Evolutionary conservation across 768 basidiomycete species (phyloP), one percentile per base, ranked within the genome.

Genomic region (Trametes cubensis): DNA sequence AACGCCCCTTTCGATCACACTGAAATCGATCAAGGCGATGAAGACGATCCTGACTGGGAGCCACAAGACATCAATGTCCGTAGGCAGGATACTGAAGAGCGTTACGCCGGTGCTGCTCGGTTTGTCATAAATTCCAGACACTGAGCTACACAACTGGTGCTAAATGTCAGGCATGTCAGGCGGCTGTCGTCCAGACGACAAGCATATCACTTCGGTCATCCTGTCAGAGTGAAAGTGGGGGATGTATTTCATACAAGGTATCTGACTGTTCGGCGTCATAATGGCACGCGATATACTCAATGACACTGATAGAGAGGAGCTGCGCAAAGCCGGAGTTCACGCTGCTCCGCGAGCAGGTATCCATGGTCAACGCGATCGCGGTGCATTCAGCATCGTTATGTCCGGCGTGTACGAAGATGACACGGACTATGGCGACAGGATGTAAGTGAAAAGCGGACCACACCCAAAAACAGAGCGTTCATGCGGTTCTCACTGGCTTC

Each of bases 321-420:
- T 55, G 38, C 40, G 38, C 44, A 38, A 57, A 6, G 58, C 53
- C 4, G 60, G 54, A 11, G 66, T 66, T 1, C 66, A 66, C 44
- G 42, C 52, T 2, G 25, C 21, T 10, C 49, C 61, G 7, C 39
- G 63, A 4, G 44, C 53, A 4, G 67, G 67, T 6, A 68, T 68
- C 4, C 57, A 50, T 23, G 67, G 67, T 5, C 41, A 34, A 23
- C 39, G 61, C 34, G 46, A 52, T 18, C 15, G 40, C 10, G 67
- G 67, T 3, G 64, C 64, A 5, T 66, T 38, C 39, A 65, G 64
- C 51, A 54, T 68, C 38, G 64, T 60, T 11, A 40, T 68, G 55
- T 57, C 61, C 0, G 64, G 58, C 0, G 49, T 47, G 15, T 68
- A 68, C 41, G 64, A 65, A 41, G 64, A 68, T 38, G 67, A 68